Base-by-base conservation (phyloP, 345 rosid genomes). In the Eucalyptus curtisii region DNA sequence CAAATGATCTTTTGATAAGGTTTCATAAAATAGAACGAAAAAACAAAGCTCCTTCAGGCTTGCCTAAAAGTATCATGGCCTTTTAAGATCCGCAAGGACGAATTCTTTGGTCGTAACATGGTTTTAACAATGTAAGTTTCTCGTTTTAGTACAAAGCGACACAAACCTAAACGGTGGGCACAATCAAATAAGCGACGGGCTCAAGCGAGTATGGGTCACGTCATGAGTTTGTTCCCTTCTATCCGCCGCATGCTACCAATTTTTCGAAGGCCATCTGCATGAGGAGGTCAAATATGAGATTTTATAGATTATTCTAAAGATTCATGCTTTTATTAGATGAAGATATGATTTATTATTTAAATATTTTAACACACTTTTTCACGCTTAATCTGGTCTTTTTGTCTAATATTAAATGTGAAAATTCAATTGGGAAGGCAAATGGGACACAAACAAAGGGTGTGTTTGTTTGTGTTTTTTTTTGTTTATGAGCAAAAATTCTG, bases 241-340 rank as follows among this genome's bases (percentile, higher is more conserved):
- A 59, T 16, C 66, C 15, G 7, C 7, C 0, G 0, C 0, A 11
- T 27, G 31, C 12, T 27, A 59, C 66, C 66, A 59, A 5, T 59
- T 59, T 25, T 2, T 59, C 7, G 14, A 27, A 5, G 13, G 66
- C 13, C n/a, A 25, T 27, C 7, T 25, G 31, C n/a, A 10, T 5
- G 64, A n/a, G n/a, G n/a, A n/a, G n/a, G n/a, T 37, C 40, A 37
- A 42, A 2, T 52, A 19, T 52, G 57, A 52, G 4, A 52, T 20
- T 52, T 19, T 52, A 52, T 52, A 3, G 0, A 52, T 19, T 19
- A 1, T 17, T 19, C 0, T 52, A 50, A 50, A 50, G 0, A 1
- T 17, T 50, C 17, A 1, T 0, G 1, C 2, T 50, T 50, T 50
- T 17, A 7, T 19, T 50, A 52, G 0, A 52, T 7, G 22, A 52